phyloP scores from a whole-genome alignment of 106 monocot genomes.

The Platanthera guangdongensis region DNA sequence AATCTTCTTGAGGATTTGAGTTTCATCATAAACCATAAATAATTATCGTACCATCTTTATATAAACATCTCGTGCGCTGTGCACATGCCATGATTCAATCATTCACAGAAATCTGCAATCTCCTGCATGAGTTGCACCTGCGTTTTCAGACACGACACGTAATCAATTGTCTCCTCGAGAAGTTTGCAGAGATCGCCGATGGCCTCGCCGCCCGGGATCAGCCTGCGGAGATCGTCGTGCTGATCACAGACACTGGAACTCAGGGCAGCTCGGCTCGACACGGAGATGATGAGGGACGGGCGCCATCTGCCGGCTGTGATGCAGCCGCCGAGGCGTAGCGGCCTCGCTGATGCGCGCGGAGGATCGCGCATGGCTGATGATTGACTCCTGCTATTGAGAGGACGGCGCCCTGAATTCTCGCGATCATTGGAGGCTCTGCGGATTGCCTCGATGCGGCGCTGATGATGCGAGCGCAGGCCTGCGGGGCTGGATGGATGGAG shows the following conservation, averaged over 20 bases:
- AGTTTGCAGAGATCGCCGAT: conserved; percentile 30
- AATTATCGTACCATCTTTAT: conserved; percentile 1
- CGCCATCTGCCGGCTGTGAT: too few species aligned
- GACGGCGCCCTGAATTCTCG: too few species aligned
- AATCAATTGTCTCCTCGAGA: conserved; percentile 40
- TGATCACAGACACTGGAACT: too few species aligned
- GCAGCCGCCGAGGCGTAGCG: too few species aligned
- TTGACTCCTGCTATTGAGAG: too few species aligned
- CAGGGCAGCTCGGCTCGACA: too few species aligned
- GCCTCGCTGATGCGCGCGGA: too few species aligned
- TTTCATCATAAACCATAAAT: neutral
- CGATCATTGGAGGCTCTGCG: conserved; percentile 15
- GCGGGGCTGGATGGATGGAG: conserved; percentile 14
- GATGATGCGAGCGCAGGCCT: too few species aligned
- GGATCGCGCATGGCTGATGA: too few species aligned
- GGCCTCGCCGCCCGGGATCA: conserved; percentile 38
- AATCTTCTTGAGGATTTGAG: neutral
- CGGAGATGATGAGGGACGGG: too few species aligned
- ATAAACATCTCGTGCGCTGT: neutral
- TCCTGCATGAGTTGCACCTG: conserved; percentile 47
- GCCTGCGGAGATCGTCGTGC: conserved; percentile 24
- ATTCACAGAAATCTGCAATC: conserved; percentile 18
- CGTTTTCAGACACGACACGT: conserved; percentile 23
- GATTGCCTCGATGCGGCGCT: too few species aligned
- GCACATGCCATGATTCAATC: neutral